These are phyloP conservation scores for Brassica hybrid DNA, from an alignment of 441 rosid genomes.

Conservation along the genomic window DNA sequence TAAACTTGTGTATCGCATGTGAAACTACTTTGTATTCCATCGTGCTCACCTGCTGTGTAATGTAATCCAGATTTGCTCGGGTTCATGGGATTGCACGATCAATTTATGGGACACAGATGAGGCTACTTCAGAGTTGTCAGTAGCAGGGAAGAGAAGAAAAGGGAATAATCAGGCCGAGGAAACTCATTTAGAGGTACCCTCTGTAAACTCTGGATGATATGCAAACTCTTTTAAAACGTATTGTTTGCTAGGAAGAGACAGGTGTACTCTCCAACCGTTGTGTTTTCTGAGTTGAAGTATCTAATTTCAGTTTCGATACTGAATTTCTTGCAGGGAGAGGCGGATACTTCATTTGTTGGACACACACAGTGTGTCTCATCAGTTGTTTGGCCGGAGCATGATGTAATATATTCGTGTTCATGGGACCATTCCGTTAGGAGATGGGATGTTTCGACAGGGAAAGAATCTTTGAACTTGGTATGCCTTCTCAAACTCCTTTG, in stretches of 20 bases:
- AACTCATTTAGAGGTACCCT: slow-evolving; percentile 74
- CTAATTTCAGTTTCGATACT: slow-evolving; percentile 16
- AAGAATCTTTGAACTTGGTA: slow-evolving; percentile 74
- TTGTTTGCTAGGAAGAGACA: neutral
- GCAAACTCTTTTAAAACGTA: neutral
- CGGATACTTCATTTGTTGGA: slow-evolving; percentile 78
- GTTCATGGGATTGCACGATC: slow-evolving; percentile 92
- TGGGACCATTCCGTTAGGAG: slow-evolving; percentile 92
- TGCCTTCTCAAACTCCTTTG: slow-evolving; percentile 37
- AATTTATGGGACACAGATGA: slow-evolving; percentile 78
- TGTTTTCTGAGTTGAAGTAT: slow-evolving; percentile 16
- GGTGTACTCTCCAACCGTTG: neutral
- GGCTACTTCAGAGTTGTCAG: slow-evolving; percentile 52
- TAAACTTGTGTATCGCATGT: slow-evolving; percentile 10
- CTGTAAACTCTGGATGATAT: slow-evolving; percentile 23
- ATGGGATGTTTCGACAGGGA: slow-evolving; percentile 94
- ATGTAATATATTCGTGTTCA: slow-evolving; percentile 82
- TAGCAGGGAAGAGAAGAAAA: slow-evolving; percentile 85
- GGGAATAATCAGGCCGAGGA: slow-evolving; percentile 65
- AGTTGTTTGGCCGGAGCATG: slow-evolving; percentile 81
- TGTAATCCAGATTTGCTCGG: slow-evolving; percentile 71
- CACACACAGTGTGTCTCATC: slow-evolving; percentile 88
- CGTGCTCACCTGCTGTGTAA: slow-evolving; percentile 20
- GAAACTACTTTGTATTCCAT: slow-evolving; percentile 9
- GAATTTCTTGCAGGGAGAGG: slow-evolving; percentile 65